Evolutionary conservation across 768 basidiomycete genomes (phyloP).

Genomic region (Neoboletus magnificus): DNA sequence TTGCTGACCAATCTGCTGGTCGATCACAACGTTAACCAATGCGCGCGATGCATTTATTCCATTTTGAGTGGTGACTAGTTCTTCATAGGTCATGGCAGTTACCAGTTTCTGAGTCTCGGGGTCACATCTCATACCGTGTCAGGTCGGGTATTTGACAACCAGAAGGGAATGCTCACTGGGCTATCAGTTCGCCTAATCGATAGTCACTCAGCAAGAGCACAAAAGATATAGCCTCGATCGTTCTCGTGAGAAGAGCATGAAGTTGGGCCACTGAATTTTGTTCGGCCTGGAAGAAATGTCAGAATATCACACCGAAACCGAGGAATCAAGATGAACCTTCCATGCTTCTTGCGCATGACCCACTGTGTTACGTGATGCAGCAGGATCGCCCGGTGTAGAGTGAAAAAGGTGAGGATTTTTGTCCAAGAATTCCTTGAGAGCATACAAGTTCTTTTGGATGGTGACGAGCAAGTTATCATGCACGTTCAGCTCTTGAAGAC

Average conservation of each 20-base stretch:
- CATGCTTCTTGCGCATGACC: slow-evolving; percentile 82
- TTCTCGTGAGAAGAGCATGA: slow-evolving; percentile 68
- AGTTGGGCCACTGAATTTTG: slow-evolving; percentile 80
- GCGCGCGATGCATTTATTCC: slow-evolving; percentile 88
- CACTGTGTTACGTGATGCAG: slow-evolving; percentile 50
- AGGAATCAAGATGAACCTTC: slow-evolving; percentile 52
- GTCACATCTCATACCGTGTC: slow-evolving; percentile 56
- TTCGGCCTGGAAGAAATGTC: slow-evolving; percentile 55
- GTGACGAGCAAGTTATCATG: slow-evolving; percentile 59
- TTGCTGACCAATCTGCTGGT: slow-evolving; percentile 97
- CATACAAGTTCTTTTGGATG: slow-evolving; percentile 77
- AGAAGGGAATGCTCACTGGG: slow-evolving; percentile 52
- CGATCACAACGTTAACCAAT: slow-evolving; percentile 92
- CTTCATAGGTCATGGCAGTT: slow-evolving; percentile 73
- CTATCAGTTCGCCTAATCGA: slow-evolving; percentile 77
- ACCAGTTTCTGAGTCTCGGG: slow-evolving; percentile 67
- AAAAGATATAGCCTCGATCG: slow-evolving; percentile 94
- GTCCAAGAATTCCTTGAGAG: slow-evolving; percentile 71
- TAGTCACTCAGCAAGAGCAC: slow-evolving; percentile 91
- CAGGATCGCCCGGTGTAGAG: slow-evolving; percentile 68
- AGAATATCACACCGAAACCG: neutral
- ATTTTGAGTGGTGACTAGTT: slow-evolving; percentile 77
- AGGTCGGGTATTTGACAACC: slow-evolving; percentile 1
- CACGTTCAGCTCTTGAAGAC: slow-evolving; percentile 57
- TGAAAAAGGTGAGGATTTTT: slow-evolving; percentile 86